Conservation (phyloP, 306 rosid genomes). For the Boehmeria nivea region DNA sequence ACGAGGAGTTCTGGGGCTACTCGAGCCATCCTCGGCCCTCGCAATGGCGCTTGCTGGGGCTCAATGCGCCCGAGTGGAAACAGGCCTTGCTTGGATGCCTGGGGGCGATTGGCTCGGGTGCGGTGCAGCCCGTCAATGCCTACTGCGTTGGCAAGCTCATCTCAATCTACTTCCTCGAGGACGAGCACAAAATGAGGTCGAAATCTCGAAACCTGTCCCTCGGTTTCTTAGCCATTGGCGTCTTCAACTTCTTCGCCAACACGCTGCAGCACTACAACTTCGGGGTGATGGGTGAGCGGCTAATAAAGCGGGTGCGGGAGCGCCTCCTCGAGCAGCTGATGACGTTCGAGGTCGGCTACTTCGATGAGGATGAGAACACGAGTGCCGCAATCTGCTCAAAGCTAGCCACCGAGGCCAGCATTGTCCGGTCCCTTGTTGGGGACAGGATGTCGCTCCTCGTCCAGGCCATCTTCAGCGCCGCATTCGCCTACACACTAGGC, state of each 20-base stretch:
- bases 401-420: conserved; percentile 68
- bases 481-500: conserved; percentile 60
- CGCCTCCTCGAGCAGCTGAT: conserved; percentile 53
- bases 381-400: conserved; percentile 90
- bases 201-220: conserved; percentile 55
- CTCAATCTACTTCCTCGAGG: conserved; percentile 56
- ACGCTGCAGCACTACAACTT: conserved; percentile 77
- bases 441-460: conserved; percentile 66
- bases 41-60: conserved; percentile 61
- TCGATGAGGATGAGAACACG: conserved; percentile 75
- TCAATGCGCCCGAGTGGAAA: conserved; percentile 80
- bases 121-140: conserved; percentile 81
- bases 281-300: conserved; percentile 75
- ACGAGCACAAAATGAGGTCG: conserved; percentile 40
- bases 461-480: conserved; percentile 71
- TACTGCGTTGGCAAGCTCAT: conserved; percentile 69
- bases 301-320: conserved; percentile 77
- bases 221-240: conserved; percentile 61
- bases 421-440: conserved; percentile 83
- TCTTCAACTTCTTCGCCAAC: conserved; percentile 68
- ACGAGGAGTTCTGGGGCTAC: conserved; percentile 34
- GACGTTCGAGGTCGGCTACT: conserved; percentile 90
- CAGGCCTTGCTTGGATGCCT: conserved; percentile 65
- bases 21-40: conserved; percentile 55
- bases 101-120: conserved; percentile 84